Percentiles rank a stretch among this genome's conserved stretches.
Evolutionary conservation across 1,139 yeast genomes (phyloP).

Genomic region (Diutina sp.): DNA sequence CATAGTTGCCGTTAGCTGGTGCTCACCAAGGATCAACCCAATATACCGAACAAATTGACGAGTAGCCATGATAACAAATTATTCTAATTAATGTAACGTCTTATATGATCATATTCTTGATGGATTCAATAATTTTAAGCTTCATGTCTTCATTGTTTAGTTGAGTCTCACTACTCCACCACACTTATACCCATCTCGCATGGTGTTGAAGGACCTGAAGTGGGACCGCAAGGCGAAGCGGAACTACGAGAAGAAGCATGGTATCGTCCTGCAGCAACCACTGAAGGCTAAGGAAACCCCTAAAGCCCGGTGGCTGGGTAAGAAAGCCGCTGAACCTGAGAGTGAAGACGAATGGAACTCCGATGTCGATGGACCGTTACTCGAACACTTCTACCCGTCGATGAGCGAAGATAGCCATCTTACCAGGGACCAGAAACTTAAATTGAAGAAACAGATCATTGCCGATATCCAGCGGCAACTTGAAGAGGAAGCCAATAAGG

Average conservation of each 20-base stretch:
- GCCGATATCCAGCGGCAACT: neutral
- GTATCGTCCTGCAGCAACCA: neutral
- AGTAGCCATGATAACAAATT: too few relatives aligned
- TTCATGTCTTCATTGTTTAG: too few relatives aligned
- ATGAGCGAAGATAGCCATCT: neutral
- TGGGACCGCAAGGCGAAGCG: conserved; percentile 2
- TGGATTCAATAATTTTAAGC: too few relatives aligned
- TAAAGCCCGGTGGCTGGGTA: neutral
- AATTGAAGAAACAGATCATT: conserved; percentile 1
- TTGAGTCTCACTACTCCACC: neutral
- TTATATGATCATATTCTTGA: too few relatives aligned
- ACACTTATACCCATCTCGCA: neutral
- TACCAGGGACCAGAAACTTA: neutral
- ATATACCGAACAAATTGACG: too few relatives aligned
- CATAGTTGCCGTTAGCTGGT: too few relatives aligned
- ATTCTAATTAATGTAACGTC: too few relatives aligned
- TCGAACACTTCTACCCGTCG: conserved; percentile 1
- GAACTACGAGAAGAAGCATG: conserved; percentile 1
- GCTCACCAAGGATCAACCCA: too few relatives aligned
- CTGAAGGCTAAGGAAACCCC: neutral
- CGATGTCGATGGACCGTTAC: neutral
- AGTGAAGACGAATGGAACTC: neutral
- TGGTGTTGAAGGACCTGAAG: conserved; percentile 1
- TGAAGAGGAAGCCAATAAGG: neutral
- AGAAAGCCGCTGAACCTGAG: neutral